A percentile compares a stretch with the other conserved stretches of the same genome.
phyloP scores from a whole-genome alignment of 1,284 basidiomycete genomes.

The Ceratobasidium sp. region DNA sequence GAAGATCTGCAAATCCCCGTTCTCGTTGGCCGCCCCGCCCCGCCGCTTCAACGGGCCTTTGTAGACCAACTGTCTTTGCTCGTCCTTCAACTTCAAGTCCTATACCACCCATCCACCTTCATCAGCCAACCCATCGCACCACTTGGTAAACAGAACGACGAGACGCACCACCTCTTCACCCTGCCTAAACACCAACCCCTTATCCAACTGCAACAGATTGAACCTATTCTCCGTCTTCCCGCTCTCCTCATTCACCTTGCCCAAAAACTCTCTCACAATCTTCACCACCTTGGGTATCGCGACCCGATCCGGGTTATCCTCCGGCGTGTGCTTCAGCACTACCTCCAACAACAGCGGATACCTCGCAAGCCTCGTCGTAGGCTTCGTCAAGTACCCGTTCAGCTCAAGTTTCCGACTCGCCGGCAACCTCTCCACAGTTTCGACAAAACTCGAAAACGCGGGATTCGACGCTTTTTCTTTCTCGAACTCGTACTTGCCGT shows the following conservation, averaged over 20 bases:
- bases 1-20: slow-evolving; percentile 91
- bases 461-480: slow-evolving; percentile 95
- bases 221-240: slow-evolving; percentile 94
- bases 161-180: slow-evolving; percentile 86
- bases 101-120: slow-evolving; percentile 59
- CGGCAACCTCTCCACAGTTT: slow-evolving; percentile 91
- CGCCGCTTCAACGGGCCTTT: slow-evolving; percentile 95
- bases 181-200: slow-evolving; percentile 86
- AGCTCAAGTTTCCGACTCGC: slow-evolving; percentile 97
- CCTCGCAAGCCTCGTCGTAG: slow-evolving; percentile 94
- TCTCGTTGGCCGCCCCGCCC: slow-evolving; percentile 79
- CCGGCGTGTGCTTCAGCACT: slow-evolving; percentile 92
- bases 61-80: slow-evolving; percentile 91
- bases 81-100: slow-evolving; percentile 89
- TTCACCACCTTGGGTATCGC: slow-evolving; percentile 83
- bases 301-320: slow-evolving; percentile 90
- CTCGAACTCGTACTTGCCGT: slow-evolving; percentile 99
- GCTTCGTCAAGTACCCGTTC: slow-evolving; percentile 98
- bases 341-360: slow-evolving; percentile 95
- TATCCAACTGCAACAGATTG: slow-evolving; percentile 89
- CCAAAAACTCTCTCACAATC: slow-evolving; percentile 86
- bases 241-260: slow-evolving; percentile 90
- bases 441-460: slow-evolving; percentile 96
- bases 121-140: too few relatives aligned
- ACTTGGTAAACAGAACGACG: too few relatives aligned